These are phyloP conservation scores for Leishmania amazonensis DNA, from an alignment of 208 protist genomes.

Conservation along the genomic window DNA sequence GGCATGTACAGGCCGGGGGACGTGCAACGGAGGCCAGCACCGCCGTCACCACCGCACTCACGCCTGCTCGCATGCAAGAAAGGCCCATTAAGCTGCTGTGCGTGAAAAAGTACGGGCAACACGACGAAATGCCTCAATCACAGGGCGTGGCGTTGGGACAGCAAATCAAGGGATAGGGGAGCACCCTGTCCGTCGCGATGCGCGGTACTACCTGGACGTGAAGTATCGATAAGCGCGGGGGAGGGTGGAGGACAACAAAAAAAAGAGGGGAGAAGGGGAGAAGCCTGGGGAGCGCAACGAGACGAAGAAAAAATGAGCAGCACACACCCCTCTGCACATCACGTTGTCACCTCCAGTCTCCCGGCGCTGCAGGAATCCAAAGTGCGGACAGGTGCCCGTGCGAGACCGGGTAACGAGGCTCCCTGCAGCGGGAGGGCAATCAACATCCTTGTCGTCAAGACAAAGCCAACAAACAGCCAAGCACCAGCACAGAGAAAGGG, in stretches of 20 bases:
- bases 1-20: neutral
- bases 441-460: no score
- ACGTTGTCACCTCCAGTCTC: no score
- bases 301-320: neutral
- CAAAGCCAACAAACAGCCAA: neutral
- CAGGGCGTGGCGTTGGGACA: neutral
- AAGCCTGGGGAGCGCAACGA: neutral
- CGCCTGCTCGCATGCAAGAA: neutral
- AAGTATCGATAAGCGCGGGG: neutral
- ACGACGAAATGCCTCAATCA: neutral
- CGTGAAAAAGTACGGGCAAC: neutral
- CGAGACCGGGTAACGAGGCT: no score
- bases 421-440: no score
- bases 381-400: no score
- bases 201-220: neutral
- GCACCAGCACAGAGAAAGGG: neutral
- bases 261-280: neutral
- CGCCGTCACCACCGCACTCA: neutral
- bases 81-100: neutral
- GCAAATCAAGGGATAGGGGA: neutral
- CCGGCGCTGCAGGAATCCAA: no score
- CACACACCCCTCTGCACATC: no score
- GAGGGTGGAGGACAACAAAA: no score
- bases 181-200: neutral
- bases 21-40: neutral